These are phyloP conservation scores for Pichia gijzeniarum DNA, from an alignment of 805 yeast genomes.

Conservation along the genomic window DNA sequence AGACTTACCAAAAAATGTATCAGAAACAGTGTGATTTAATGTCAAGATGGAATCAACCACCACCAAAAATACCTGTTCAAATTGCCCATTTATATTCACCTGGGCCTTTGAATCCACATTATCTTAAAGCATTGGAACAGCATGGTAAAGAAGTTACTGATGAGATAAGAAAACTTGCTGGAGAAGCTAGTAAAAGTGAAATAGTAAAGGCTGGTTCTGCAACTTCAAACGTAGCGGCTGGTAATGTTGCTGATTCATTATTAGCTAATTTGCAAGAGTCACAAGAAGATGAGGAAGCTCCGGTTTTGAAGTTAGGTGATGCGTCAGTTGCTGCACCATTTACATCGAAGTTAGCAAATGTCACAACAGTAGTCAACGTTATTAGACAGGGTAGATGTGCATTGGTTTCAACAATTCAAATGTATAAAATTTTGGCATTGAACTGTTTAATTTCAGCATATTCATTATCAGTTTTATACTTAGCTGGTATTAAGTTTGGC, in stretches of 20 bases:
- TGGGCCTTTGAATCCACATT: constrained; percentile 85
- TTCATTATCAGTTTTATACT: constrained; percentile 84
- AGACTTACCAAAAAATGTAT: constrained; percentile 59
- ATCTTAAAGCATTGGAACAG: constrained; percentile 76
- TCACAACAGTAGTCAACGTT: constrained; percentile 85
- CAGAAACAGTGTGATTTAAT: constrained; percentile 78
- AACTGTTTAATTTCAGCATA: constrained; percentile 96
- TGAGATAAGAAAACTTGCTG: constrained; percentile 59
- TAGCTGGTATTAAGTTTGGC: constrained; percentile 97
- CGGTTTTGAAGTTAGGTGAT: constrained; percentile 90
- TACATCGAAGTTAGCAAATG: constrained; percentile 89
- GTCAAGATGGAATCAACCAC: constrained; percentile 74
- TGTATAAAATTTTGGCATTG: constrained; percentile 96
- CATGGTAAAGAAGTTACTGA: constrained; percentile 76
- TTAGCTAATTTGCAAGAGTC: constrained; percentile 46
- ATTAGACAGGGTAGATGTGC: constrained; percentile 99
- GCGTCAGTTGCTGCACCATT: constrained; percentile 99
- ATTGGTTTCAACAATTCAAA: constrained; percentile 92
- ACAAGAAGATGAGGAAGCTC: constrained; percentile 75
- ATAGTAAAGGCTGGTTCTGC: constrained; percentile 26
- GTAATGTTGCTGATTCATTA: constrained; percentile 53
- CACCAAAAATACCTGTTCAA: constrained; percentile 74
- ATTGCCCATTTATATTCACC: constrained; percentile 97
- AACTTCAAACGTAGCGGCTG: constrained; percentile 28
- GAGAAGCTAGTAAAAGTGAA: constrained; percentile 35